phyloP scores from a whole-genome alignment of 208 protist genomes.

The Acanthamoeba triangularis region DNA sequence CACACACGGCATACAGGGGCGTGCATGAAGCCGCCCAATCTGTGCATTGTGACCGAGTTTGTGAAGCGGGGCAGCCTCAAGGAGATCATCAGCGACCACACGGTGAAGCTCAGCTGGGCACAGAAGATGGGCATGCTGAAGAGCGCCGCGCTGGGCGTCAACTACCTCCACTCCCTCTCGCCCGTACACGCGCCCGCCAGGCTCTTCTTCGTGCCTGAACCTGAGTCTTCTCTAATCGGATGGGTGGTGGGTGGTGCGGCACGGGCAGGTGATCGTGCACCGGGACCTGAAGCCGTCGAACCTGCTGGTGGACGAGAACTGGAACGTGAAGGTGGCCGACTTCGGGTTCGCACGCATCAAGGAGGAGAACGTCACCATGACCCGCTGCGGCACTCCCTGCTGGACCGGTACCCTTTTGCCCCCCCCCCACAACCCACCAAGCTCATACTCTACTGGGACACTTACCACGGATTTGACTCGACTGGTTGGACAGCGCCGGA shows the following conservation, averaged over 20 bases:
- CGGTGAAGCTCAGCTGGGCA: constrained; percentile 70
- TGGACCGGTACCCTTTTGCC: constrained; percentile 58
- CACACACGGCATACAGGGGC: not conserved
- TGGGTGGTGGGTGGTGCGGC: no score
- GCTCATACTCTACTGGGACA: no score
- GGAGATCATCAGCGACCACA: constrained; percentile 5
- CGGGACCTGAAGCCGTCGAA: constrained; percentile 87
- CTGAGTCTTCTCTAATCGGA: not conserved
- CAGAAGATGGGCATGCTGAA: constrained; percentile 32
- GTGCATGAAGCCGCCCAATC: constrained; percentile 28
- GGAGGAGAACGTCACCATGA: constrained; percentile 66
- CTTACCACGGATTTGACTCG: no score
- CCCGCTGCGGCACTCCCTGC: constrained; percentile 64
- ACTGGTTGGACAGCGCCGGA: constrained; percentile 60
- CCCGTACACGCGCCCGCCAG: no score
- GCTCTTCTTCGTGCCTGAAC: no score
- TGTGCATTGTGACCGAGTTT: constrained; percentile 60
- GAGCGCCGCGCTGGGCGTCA: constrained; percentile 84
- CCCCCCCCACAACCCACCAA: not conserved
- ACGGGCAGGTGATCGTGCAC: constrained; percentile 84
- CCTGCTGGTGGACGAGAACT: constrained; percentile 86
- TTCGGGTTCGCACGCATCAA: constrained; percentile 49
- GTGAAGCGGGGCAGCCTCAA: constrained; percentile 19
- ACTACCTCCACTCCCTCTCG: constrained; percentile 85
- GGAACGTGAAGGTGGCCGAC: constrained; percentile 83